These are phyloP conservation scores for Phascolomyces articulosus DNA, from an alignment of 371 early-diverging fungal species.

Conservation along the genomic window DNA sequence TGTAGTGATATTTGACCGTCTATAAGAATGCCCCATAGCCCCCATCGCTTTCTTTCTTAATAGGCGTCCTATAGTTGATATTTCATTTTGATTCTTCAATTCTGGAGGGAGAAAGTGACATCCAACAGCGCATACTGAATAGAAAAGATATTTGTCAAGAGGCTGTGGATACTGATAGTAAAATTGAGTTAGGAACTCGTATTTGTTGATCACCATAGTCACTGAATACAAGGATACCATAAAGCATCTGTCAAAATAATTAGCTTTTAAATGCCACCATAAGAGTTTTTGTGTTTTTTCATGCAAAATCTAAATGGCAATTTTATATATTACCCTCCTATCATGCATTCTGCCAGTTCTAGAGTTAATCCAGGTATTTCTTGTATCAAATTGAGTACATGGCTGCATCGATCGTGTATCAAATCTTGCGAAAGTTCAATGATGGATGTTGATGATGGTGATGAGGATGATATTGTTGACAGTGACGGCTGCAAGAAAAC, in stretches of 20 bases:
- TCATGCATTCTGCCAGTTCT: not conserved
- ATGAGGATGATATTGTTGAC: too few relatives aligned
- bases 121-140: not conserved
- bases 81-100: too few relatives aligned
- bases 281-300: too few relatives aligned
- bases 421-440: too few relatives aligned
- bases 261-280: too few relatives aligned
- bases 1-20: not conserved
- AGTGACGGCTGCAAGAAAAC: too few relatives aligned
- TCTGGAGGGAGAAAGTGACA: not conserved
- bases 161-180: conserved; percentile 5
- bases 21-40: not conserved
- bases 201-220: not conserved
- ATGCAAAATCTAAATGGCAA: not conserved
- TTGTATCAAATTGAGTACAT: not conserved
- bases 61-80: not conserved
- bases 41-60: not conserved
- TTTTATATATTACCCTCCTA: not conserved
- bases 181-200: not conserved
- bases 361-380: not conserved
- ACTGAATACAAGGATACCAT: not conserved
- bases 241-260: too few relatives aligned
- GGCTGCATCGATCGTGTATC: too few relatives aligned
- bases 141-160: not conserved
- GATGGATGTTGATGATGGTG: too few relatives aligned